Conservation (phyloP, 2,329 filamentous ascomycete species). For the Pezizomycotina sp. region DNA sequence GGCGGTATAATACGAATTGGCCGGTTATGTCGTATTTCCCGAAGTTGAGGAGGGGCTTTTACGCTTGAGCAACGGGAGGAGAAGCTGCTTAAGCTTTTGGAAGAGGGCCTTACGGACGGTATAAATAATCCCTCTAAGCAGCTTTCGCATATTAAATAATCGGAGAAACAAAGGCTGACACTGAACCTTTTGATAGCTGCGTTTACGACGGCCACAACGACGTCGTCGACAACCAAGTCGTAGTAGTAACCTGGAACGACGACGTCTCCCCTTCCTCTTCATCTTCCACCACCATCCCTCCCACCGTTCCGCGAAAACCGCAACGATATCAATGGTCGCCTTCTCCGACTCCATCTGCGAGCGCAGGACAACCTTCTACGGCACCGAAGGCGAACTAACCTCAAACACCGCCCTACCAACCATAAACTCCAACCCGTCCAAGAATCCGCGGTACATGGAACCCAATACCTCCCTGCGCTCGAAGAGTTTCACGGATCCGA, state of each 20-base stretch:
- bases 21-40: slow-evolving; percentile 74
- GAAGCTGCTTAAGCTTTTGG: slow-evolving; percentile 26
- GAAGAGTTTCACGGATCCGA: slow-evolving; percentile 13
- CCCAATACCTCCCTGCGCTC: slow-evolving; percentile 18
- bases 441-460: slow-evolving; percentile 5
- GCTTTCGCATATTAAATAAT: slow-evolving; percentile 43
- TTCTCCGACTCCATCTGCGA: slow-evolving; percentile 77
- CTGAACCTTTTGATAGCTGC: slow-evolving; percentile 63
- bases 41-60: slow-evolving; percentile 61
- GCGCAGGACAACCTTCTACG: slow-evolving; percentile 71
- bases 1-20: slow-evolving; percentile 50
- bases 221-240: slow-evolving; percentile 81
- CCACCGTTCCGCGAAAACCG: slow-evolving; percentile 49
- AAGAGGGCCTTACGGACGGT: too few species aligned
- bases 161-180: slow-evolving; percentile 35
- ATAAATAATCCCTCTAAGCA: too few species aligned
- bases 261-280: slow-evolving; percentile 32
- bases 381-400: slow-evolving; percentile 66
- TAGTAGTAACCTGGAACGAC: slow-evolving; percentile 77
- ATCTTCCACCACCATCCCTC: slow-evolving; percentile 3
- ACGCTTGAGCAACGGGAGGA: slow-evolving; percentile 36
- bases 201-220: slow-evolving; percentile 88
- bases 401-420: slow-evolving; percentile 47
- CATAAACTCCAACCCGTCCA: slow-evolving; percentile 1
- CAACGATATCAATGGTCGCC: slow-evolving; percentile 85